A percentile compares a stretch with the other conserved stretches of the same genome.
phyloP scores from a whole-genome alignment of 129 eudicot genomes.

The Oenanthe sinensis region DNA sequence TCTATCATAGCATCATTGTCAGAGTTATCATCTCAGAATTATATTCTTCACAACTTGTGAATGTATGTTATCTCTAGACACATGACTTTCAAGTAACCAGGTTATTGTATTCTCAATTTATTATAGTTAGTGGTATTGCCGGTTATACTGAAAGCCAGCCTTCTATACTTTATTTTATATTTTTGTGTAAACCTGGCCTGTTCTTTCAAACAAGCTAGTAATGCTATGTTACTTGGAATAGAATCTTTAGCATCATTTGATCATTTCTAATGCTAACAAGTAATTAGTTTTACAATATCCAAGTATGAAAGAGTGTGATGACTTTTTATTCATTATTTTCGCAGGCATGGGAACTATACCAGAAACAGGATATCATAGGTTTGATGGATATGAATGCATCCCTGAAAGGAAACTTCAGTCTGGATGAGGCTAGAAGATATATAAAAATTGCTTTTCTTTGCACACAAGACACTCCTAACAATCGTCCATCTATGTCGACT shows the following conservation, averaged over 20 bases:
- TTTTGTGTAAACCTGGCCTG: too few species aligned
- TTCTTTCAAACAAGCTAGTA: too few species aligned
- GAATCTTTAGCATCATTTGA: too few species aligned
- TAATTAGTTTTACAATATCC: too few species aligned
- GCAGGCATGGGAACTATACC: constrained; percentile 63
- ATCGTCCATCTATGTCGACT: constrained; percentile 61
- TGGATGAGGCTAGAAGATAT: constrained; percentile 42
- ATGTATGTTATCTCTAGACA: not conserved
- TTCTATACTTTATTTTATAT: too few species aligned
- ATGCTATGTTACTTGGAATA: too few species aligned
- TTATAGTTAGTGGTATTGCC: not conserved
- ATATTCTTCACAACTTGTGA: too few species aligned
- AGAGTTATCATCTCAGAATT: not conserved
- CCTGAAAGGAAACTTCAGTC: constrained; percentile 34
- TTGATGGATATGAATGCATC: constrained; percentile 44
- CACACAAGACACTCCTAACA: constrained; percentile 57
- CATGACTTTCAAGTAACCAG: not conserved
- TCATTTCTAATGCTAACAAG: too few species aligned
- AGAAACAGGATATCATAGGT: constrained; percentile 33
- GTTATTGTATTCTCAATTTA: not conserved
- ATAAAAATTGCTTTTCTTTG: constrained; percentile 66
- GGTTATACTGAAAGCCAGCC: not conserved
- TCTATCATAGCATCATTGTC: not conserved
- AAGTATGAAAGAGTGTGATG: too few species aligned
- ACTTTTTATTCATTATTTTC: not conserved